A percentile compares a stretch with the other conserved stretches of the same genome.
These are phyloP conservation scores for Chaetoceros tenuissimus DNA, from an alignment of 108 stramenopile species.

Conservation along the genomic window DNA sequence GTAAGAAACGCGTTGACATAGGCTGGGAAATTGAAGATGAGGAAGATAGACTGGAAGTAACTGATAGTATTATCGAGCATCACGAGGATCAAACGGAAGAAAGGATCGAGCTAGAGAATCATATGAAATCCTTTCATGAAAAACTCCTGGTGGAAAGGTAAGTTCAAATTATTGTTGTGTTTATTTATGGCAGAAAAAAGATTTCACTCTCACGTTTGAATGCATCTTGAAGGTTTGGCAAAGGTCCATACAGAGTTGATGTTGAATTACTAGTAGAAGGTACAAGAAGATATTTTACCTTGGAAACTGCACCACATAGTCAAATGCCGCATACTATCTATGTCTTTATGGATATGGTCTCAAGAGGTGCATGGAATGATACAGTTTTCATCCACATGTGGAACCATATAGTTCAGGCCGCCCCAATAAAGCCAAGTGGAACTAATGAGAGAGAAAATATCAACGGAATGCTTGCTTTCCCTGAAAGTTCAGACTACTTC, in stretches of 20 bases:
- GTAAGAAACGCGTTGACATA: too few relatives aligned
- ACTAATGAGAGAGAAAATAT: background rate
- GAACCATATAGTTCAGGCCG: conserved; percentile 69
- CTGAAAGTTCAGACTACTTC: conserved; percentile 6
- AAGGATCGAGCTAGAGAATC: too few relatives aligned
- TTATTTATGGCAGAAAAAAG: too few relatives aligned
- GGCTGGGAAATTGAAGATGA: too few relatives aligned
- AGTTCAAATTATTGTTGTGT: too few relatives aligned
- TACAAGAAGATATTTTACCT: background rate
- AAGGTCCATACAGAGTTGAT: background rate
- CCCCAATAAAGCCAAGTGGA: conserved; percentile 16
- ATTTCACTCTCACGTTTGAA: too few relatives aligned
- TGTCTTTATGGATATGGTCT: conserved; percentile 76
- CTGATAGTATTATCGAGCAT: too few relatives aligned
- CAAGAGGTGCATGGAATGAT: conserved; percentile 57
- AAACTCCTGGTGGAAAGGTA: too few relatives aligned
- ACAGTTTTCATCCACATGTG: conserved; percentile 61
- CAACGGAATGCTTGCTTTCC: background rate
- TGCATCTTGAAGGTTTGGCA: background rate
- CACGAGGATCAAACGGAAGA: too few relatives aligned
- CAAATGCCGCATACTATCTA: conserved; percentile 74
- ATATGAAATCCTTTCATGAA: too few relatives aligned
- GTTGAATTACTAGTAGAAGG: background rate
- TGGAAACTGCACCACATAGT: conserved; percentile 66
- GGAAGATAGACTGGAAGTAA: too few relatives aligned